A percentile compares a stretch with the other conserved stretches of the same genome.
Evolutionary conservation across 2,329 filamentous ascomycete species (phyloP).

Genomic region (Hypoxylon sp.): DNA sequence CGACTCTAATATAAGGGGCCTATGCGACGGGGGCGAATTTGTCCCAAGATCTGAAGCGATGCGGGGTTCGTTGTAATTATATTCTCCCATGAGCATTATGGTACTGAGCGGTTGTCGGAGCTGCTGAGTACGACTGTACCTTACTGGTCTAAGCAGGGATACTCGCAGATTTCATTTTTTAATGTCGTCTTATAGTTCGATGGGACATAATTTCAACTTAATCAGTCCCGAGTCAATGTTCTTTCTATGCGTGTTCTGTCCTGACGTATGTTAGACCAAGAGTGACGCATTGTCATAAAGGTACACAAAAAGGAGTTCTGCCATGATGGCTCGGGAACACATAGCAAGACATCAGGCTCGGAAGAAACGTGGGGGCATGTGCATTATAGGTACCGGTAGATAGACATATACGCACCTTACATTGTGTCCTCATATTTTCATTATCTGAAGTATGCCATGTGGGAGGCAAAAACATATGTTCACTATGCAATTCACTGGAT

Average conservation of each 20-base stretch:
- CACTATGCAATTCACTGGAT: background rate
- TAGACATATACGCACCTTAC: slow-evolving; percentile 8
- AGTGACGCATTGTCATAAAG: background rate
- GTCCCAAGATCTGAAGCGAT: slow-evolving; percentile 7
- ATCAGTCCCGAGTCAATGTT: background rate
- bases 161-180: background rate
- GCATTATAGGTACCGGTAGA: background rate
- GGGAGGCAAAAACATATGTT: background rate
- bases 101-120: background rate
- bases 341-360: background rate
- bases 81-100: background rate
- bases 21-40: slow-evolving; percentile 16
- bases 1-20: background rate
- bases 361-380: background rate
- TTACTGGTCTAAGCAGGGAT: background rate
- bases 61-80: slow-evolving; percentile 35
- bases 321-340: background rate
- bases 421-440: background rate
- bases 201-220: slow-evolving; percentile 2
- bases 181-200: background rate
- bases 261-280: background rate
- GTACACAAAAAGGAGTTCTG: background rate
- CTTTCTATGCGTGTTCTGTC: background rate
- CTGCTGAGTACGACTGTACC: background rate
- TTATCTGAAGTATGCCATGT: background rate